Evolutionary conservation across 805 yeast genomes (phyloP), one percentile per base, ranked within the genome.

Genomic region (Yamadazyma phyllophila): DNA sequence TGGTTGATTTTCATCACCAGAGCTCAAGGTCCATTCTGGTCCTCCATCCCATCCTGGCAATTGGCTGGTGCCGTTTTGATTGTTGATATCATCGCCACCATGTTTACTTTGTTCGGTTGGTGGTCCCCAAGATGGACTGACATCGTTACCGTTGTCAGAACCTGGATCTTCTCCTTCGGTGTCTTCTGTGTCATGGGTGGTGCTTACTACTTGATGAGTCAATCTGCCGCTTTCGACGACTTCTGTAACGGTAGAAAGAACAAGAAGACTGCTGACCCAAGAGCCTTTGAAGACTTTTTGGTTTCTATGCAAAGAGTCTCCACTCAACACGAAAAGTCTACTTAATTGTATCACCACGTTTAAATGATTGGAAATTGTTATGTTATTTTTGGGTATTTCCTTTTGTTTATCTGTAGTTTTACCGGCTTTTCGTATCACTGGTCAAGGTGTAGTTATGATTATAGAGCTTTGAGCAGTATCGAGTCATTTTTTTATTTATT

Each of bases 11-110:
- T 89, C 87, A 78, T 90, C 67, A 89, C 97, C 64, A 85, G 97
- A 80, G 96, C 96, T 67, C 86, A 82, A 71, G 97, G 97, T 79
- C 96, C 97, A 66, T 90, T 90, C 94, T 90, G 97, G 97, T 86
- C 96, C 50, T 88, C 96, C 39, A 63, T 78, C 49, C 97, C 97
- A 77, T 90, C 97, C 41, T 90, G 97, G 97, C 96, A 89, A 80
- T 82, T 89, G 76, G 60, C 94, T 61, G 96, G 96, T 77, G 97
- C 97, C 62, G 96, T 89, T 61, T 78, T 88, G 67, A 73, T 74
- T 66, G 97, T 89, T 67, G 97, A 89, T 74, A 73, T 89, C 78
- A 74, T 90, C 62, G 96, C 97, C 58, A 90, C 97, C 53, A 79
- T 87, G 82, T 90, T 89, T 83, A 76, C 89, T 63, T 73, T 89